These are phyloP conservation scores for Stereum hirsutum DNA, from an alignment of 1,284 basidiomycete genomes.

Conservation along the genomic window DNA sequence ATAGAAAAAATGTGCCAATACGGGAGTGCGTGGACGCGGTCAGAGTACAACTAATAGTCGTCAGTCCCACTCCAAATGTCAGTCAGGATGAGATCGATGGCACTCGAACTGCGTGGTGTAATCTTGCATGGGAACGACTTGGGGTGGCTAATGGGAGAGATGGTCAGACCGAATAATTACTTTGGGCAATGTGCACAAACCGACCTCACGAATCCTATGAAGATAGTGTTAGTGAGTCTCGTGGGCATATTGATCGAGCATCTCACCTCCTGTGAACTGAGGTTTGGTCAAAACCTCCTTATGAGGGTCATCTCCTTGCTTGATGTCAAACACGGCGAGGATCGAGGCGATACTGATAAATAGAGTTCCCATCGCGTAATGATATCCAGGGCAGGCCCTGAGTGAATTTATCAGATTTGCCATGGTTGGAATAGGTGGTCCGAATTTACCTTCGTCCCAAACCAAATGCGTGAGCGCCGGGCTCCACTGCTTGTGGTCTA, in stretches of 20 bases:
- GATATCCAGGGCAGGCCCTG: conserved; percentile 8
- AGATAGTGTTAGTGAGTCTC: too few relatives aligned
- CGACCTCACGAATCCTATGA: too few relatives aligned
- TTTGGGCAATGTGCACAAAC: too few relatives aligned
- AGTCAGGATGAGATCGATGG: conserved; percentile 6
- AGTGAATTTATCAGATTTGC: background rate
- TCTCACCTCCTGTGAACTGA: conserved; percentile 11
- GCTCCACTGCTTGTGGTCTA: conserved; percentile 4
- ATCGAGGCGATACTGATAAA: conserved; percentile 10
- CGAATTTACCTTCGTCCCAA: conserved; percentile 6
- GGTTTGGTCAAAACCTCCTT: conserved; percentile 5
- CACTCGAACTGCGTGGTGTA: conserved; percentile 6
- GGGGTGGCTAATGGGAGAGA: conserved; percentile 9
- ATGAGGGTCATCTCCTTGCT: conserved; percentile 7
- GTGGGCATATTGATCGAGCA: too few relatives aligned
- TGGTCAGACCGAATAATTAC: too few relatives aligned
- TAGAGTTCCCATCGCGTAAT: conserved; percentile 9
- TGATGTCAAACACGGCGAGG: conserved; percentile 9
- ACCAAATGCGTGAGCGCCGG: conserved; percentile 9
- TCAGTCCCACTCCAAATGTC: too few relatives aligned
- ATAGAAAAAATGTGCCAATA: too few relatives aligned
- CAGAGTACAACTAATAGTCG: too few relatives aligned
- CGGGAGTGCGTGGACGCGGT: too few relatives aligned
- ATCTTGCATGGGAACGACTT: conserved; percentile 10
- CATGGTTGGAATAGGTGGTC: background rate